Base-by-base conservation (phyloP, 78 protist species). In the Isochrysis galbana region DNA sequence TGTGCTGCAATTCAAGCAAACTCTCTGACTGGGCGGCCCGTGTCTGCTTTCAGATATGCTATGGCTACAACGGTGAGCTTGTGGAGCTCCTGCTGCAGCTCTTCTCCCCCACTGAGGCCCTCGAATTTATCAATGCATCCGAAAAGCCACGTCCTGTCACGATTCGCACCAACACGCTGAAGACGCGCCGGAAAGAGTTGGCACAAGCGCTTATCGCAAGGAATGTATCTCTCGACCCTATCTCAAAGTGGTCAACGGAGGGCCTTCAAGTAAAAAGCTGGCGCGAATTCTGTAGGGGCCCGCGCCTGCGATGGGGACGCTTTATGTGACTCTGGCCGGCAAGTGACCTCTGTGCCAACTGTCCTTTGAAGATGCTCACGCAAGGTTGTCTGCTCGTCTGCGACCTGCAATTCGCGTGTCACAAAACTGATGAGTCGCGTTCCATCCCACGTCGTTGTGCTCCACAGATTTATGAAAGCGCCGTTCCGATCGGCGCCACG, bases 101-200 rank as follows among this genome's bases (percentile, higher is more conserved):
- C 26, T 98, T 99, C 95, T 77, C 94, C 0, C 95, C 90, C 3
- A 36, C 39, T 34, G 99, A 98, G 55, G 41, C 38, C 25, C n/a
- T 96, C 47, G 97, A 94, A 36, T 97, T 96, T 91, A 82, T 98
- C 42, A 99, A 98, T 88, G 98, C 99, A 36, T 91, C 87, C 89
- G 99, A 99, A 84, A 55, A 39, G 87, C 99, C 94, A 69, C 95
- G 99, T 23, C 99, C 99, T 32, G 61, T 98, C 23, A 97, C 99
- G 34, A 97, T 99, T 91, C 97, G 99, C 44, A 74, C 97, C 48
- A 99, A 99, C 95, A 97, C 99, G 26, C 95, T 99, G 80, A 97
- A 97, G 90, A 90, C 97, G 25, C 69, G 95, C 17, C 94, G 99
- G 3, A 84, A 97, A 23, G 99, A 98, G 39, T 88, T 99, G 14